These are phyloP conservation scores for Rhizopogon vinicolor DNA, from an alignment of 768 basidiomycete species.

Conservation along the genomic window DNA sequence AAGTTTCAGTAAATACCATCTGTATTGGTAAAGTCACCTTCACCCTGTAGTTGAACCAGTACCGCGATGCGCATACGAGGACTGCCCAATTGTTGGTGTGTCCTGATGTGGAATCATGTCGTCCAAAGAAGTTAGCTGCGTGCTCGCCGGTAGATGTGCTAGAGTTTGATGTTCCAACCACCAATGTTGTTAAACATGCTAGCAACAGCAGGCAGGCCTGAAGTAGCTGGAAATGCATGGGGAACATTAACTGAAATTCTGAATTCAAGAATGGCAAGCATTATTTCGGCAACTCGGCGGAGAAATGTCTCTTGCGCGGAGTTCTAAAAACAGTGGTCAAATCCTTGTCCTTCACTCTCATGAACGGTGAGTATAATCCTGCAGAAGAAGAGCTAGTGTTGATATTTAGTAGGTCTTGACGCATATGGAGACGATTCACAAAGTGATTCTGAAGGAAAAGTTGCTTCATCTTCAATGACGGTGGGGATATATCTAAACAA, in stretches of 20 bases:
- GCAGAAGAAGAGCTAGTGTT: background rate
- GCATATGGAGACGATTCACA: conserved; percentile 63
- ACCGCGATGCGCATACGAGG: conserved; percentile 87
- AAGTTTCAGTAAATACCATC: background rate
- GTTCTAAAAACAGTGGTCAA: conserved; percentile 14
- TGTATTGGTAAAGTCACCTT: conserved; percentile 23
- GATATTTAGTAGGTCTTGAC: conserved; percentile 45
- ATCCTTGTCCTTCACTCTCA: conserved; percentile 12
- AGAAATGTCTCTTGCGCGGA: conserved; percentile 12
- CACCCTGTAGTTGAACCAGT: conserved; percentile 99
- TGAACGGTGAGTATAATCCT: conserved; percentile 23
- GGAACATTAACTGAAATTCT: background rate
- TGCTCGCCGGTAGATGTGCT: conserved; percentile 23
- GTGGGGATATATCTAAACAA: conserved; percentile 24
- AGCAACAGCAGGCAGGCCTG: conserved; percentile 20
- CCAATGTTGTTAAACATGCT: conserved; percentile 32
- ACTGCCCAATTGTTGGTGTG: conserved; percentile 99
- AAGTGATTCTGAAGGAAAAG: conserved; percentile 47
- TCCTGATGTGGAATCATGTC: conserved; percentile 30
- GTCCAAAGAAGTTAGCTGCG: conserved; percentile 43
- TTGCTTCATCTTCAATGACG: conserved; percentile 26
- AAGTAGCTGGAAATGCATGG: conserved; percentile 22
- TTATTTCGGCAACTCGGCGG: conserved; percentile 22
- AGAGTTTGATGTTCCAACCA: conserved; percentile 22
- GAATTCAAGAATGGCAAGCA: background rate